Conservation (phyloP, 352 stramenopile species). For the Pythium sukuiense region DNA sequence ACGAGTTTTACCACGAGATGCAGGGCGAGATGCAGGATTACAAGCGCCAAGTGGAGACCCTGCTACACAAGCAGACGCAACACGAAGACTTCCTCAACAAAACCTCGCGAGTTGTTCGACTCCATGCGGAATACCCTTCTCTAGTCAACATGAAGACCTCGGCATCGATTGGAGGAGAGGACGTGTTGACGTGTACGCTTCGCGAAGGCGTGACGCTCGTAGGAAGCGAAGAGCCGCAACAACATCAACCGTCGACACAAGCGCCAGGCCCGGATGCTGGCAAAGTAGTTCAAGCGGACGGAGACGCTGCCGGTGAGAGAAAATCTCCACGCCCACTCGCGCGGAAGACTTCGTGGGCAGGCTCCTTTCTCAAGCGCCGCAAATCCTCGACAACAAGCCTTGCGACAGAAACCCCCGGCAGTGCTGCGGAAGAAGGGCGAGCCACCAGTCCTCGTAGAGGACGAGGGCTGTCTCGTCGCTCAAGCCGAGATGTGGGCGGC, state of each 20-base stretch:
- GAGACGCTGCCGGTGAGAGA: neutral
- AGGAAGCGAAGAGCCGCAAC: conserved; percentile 14
- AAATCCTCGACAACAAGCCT: conserved; percentile 21
- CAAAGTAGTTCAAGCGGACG: neutral
- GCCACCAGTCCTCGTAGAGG: conserved; percentile 4
- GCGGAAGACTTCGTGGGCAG: conserved; percentile 20
- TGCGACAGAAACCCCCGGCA: neutral
- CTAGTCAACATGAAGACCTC: conserved; percentile 14
- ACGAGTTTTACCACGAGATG: conserved; percentile 29
- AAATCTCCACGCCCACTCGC: conserved; percentile 10
- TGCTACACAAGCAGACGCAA: conserved; percentile 18
- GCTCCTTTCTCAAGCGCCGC: conserved; percentile 24
- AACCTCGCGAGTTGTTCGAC: conserved; percentile 14
- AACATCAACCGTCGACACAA: neutral
- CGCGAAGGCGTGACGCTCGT: conserved; percentile 23
- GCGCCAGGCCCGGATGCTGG: too few species aligned
- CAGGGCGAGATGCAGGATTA: conserved; percentile 21
- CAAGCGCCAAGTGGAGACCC: conserved; percentile 12
- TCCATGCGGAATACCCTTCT: conserved; percentile 20
- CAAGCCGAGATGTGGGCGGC: neutral
- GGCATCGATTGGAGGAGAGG: neutral
- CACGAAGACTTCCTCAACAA: conserved; percentile 19
- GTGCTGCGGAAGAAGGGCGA: neutral
- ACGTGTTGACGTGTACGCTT: conserved; percentile 25
- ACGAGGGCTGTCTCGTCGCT: neutral